A percentile compares a stretch with the other conserved stretches of the same genome.
These are phyloP conservation scores for Sugiyamaella novakii DNA, from an alignment of 1,139 yeast species.

Conservation along the genomic window DNA sequence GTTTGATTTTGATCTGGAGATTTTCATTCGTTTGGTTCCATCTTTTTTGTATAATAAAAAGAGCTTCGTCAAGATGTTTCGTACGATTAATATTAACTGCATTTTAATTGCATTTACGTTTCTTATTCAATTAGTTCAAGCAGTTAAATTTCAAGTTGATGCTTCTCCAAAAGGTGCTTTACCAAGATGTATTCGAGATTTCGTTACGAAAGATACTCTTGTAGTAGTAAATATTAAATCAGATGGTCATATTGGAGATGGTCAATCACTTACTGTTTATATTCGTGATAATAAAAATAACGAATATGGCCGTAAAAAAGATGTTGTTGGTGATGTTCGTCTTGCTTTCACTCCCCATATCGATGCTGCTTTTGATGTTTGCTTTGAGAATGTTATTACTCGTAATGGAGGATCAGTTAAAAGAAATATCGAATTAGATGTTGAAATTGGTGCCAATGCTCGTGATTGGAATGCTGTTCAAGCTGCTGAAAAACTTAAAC, in stretches of 20 bases:
- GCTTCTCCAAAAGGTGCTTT: slow-evolving; percentile 37
- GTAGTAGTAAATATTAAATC: slow-evolving; percentile 75
- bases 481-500: slow-evolving; percentile 89
- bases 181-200: slow-evolving; percentile 84
- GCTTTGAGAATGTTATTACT: slow-evolving; percentile 70
- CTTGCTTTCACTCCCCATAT: slow-evolving; percentile 84
- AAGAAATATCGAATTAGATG: slow-evolving; percentile 76
- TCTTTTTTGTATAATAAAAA: background rate
- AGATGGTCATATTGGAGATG: slow-evolving; percentile 78
- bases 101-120: slow-evolving; percentile 5
- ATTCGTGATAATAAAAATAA: slow-evolving; percentile 45
- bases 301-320: slow-evolving; percentile 45
- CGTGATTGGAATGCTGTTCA: slow-evolving; percentile 97
- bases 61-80: background rate
- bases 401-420: slow-evolving; percentile 33
- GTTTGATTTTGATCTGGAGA: no score
- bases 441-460: slow-evolving; percentile 95
- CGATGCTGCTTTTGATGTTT: slow-evolving; percentile 85
- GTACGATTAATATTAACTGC: background rate
- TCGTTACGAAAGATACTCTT: slow-evolving; percentile 77
- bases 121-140: slow-evolving; percentile 29
- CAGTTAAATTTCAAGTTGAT: slow-evolving; percentile 41
- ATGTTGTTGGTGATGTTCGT: slow-evolving; percentile 60
- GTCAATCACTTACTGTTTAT: slow-evolving; percentile 58
- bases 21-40: no score